Evolutionary conservation across 371 early-diverging fungal genomes (phyloP).

Genomic region (Actinomortierella wolfii): DNA sequence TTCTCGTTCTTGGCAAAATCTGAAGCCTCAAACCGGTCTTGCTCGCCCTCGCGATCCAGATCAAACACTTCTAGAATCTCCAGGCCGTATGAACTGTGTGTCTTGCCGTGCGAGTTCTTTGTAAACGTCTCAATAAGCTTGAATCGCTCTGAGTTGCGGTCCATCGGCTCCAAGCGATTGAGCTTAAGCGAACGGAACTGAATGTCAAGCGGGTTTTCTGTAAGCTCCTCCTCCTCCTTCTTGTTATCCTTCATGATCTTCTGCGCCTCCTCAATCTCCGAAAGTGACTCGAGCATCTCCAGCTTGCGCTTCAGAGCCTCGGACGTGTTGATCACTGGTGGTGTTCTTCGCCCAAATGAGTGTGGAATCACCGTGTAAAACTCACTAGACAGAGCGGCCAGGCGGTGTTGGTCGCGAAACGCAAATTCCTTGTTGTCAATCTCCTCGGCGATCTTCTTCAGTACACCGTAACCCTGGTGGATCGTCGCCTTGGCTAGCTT

Average conservation of each 20-base stretch:
- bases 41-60: conserved; percentile 51
- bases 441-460: conserved; percentile 53
- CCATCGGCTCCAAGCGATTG: conserved; percentile 50
- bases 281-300: conserved; percentile 63
- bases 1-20: conserved; percentile 50
- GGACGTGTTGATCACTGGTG: conserved; percentile 50
- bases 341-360: conserved; percentile 52
- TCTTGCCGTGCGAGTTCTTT: conserved; percentile 55
- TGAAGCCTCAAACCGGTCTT: conserved; percentile 42
- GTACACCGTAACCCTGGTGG: conserved; percentile 52
- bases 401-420: not conserved
- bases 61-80: conserved; percentile 58
- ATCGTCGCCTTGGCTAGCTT: conserved; percentile 60
- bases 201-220: conserved; percentile 54
- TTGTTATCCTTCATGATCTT: conserved; percentile 51
- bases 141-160: conserved; percentile 51
- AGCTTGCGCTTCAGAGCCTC: conserved; percentile 52
- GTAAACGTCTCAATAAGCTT: conserved; percentile 55
- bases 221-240: conserved; percentile 20
- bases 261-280: conserved; percentile 62
- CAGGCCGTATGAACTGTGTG: conserved; percentile 49
- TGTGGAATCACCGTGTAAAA: conserved; percentile 70
- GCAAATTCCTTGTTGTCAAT: conserved; percentile 9
- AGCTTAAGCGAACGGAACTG: conserved; percentile 54
- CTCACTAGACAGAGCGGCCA: conserved; percentile 45